Conservation (phyloP, 768 basidiomycete genomes). For the Amyloporia xantha region DNA sequence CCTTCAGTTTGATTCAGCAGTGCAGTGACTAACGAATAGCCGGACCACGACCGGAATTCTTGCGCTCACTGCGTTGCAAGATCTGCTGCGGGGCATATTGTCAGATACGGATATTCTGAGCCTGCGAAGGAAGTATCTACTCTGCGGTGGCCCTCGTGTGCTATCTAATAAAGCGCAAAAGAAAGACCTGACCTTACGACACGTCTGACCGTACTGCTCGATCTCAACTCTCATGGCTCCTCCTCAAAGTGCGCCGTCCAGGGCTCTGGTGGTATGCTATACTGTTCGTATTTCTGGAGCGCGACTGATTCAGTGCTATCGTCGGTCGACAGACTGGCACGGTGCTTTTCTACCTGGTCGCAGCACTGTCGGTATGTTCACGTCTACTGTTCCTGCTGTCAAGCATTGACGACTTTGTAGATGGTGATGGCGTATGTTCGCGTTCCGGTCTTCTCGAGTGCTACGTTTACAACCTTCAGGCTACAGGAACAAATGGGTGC, state of each 20-base stretch:
- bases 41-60: too few species aligned
- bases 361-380: constrained; percentile 71
- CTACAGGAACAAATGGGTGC: constrained; percentile 85
- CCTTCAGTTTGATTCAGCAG: too few species aligned
- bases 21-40: too few species aligned
- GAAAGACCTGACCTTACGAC: too few species aligned
- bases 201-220: too few species aligned
- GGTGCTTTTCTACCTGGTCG: constrained; percentile 83
- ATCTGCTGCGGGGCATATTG: too few species aligned
- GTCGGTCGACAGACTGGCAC: constrained; percentile 49
- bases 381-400: background rate
- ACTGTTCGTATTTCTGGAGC: background rate
- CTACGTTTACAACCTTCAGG: background rate
- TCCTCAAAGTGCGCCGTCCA: constrained; percentile 18
- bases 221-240: constrained; percentile 6
- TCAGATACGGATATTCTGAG: too few species aligned
- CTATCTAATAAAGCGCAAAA: too few species aligned
- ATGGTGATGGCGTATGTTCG: constrained; percentile 82
- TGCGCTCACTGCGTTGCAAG: too few species aligned
- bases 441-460: constrained; percentile 1
- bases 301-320: too few species aligned
- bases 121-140: too few species aligned
- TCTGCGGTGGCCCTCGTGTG: too few species aligned
- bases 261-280: constrained; percentile 37
- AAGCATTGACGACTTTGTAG: constrained; percentile 30